Conservation (phyloP, 1,139 yeast genomes). For the Diutina catenulata region DNA sequence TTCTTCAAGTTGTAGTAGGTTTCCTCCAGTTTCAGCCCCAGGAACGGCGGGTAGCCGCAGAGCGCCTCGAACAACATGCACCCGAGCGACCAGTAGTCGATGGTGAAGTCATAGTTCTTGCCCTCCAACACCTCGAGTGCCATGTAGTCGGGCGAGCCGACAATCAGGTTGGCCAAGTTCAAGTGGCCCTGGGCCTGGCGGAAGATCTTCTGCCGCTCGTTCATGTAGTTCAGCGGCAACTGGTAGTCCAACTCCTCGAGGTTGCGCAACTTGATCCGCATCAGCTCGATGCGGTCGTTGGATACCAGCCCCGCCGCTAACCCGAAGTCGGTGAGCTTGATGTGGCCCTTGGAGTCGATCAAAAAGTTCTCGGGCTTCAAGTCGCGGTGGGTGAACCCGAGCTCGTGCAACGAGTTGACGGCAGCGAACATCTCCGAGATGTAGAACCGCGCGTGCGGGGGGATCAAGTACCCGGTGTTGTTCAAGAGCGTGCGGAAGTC, state of each 20-base stretch:
- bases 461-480: constrained; percentile 84
- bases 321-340: constrained; percentile 95
- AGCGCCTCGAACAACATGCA: constrained; percentile 89
- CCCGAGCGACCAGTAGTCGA: constrained; percentile 98
- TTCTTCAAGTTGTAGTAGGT: constrained; percentile 88
- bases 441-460: constrained; percentile 93
- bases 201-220: constrained; percentile 79
- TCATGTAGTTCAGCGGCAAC: constrained; percentile 65
- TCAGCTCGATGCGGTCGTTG: constrained; percentile 84
- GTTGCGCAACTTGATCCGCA: constrained; percentile 74
- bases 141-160: constrained; percentile 98
- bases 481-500: constrained; percentile 91
- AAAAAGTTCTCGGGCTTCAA: constrained; percentile 94
- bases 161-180: constrained; percentile 87
- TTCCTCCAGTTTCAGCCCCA: constrained; percentile 89
- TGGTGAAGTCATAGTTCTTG: constrained; percentile 84
- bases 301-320: constrained; percentile 95
- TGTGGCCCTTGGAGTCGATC: constrained; percentile 90
- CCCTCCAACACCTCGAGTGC: constrained; percentile 96
- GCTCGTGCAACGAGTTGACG: constrained; percentile 83
- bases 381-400: constrained; percentile 95
- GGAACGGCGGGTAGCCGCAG: constrained; percentile 94
- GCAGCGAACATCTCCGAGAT: constrained; percentile 94
- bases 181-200: constrained; percentile 47
- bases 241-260: constrained; percentile 63